A percentile compares a stretch with the other conserved stretches of the same genome.
These are phyloP conservation scores for Oenanthe sinensis DNA, from an alignment of 129 eudicot species.

Conservation along the genomic window DNA sequence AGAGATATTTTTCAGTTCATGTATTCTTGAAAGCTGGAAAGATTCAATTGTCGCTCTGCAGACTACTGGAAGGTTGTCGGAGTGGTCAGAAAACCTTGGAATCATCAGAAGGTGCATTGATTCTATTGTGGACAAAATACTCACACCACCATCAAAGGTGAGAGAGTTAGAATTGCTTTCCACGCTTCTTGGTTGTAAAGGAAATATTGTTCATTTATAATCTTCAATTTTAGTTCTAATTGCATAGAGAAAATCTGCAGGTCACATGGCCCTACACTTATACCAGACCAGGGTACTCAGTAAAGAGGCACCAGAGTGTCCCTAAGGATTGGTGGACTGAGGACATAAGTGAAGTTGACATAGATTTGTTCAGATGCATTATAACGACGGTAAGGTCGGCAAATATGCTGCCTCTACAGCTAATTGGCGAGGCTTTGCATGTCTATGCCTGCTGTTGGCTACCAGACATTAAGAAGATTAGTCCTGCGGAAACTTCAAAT, in stretches of 20 bases:
- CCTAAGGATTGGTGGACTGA: slow-evolving; percentile 99
- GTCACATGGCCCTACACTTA: slow-evolving; percentile 85
- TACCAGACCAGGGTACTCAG: slow-evolving; percentile 63
- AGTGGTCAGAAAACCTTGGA: slow-evolving; percentile 76
- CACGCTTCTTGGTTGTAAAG: background rate
- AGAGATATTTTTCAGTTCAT: slow-evolving; percentile 54
- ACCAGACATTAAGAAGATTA: slow-evolving; percentile 28
- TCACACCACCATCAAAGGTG: slow-evolving; percentile 58
- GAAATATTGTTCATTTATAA: background rate
- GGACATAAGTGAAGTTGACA: slow-evolving; percentile 61
- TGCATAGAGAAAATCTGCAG: slow-evolving; percentile 28
- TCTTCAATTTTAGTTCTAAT: background rate
- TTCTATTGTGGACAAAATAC: slow-evolving; percentile 69
- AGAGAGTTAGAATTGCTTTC: slow-evolving; percentile 6
- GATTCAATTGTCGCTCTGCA: slow-evolving; percentile 49
- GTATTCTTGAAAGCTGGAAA: slow-evolving; percentile 82
- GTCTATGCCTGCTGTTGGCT: slow-evolving; percentile 77
- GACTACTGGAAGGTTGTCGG: slow-evolving; percentile 39
- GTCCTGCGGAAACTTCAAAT: slow-evolving; percentile 29
- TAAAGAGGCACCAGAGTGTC: slow-evolving; percentile 41
- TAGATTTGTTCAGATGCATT: slow-evolving; percentile 64
- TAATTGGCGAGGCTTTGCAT: slow-evolving; percentile 84
- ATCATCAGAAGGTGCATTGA: slow-evolving; percentile 76
- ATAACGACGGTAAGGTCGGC: slow-evolving; percentile 47
- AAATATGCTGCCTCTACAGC: slow-evolving; percentile 56